These are phyloP conservation scores for Arabidopsis arenosa DNA, from an alignment of 345 rosid species.

Conservation along the genomic window DNA sequence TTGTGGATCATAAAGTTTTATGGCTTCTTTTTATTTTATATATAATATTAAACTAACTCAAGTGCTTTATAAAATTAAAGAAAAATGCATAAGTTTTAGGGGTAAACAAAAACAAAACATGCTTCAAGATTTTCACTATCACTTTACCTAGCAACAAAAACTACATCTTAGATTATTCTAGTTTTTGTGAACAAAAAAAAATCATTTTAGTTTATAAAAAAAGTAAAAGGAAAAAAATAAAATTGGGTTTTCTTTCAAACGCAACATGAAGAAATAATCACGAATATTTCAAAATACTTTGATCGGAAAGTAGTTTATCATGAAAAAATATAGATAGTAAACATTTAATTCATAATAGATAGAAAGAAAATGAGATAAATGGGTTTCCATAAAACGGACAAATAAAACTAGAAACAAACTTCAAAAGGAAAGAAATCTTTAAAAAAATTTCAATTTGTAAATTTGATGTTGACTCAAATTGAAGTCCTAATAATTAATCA, in stretches of 20 bases:
- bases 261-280: not conserved
- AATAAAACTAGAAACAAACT: not conserved
- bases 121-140: too few species aligned
- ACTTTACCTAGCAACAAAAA: not conserved
- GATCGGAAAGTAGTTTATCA: not conserved
- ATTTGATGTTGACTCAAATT: not conserved
- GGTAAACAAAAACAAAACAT: too few species aligned
- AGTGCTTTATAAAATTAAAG: not conserved
- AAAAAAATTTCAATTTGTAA: not conserved
- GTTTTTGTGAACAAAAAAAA: too few species aligned
- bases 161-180: too few species aligned
- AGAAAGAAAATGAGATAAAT: not conserved
- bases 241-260: too few species aligned
- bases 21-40: not conserved
- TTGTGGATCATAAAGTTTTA: not conserved
- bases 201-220: too few species aligned
- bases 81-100: not conserved
- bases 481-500: not conserved
- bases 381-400: not conserved
- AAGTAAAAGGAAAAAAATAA: too few species aligned
- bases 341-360: not conserved
- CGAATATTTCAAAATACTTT: not conserved
- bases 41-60: not conserved
- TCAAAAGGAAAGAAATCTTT: not conserved
- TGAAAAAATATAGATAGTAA: not conserved